Conservation (phyloP, 2,329 filamentous ascomycete genomes). For the Stagonosporopsis chrysanthemi region DNA sequence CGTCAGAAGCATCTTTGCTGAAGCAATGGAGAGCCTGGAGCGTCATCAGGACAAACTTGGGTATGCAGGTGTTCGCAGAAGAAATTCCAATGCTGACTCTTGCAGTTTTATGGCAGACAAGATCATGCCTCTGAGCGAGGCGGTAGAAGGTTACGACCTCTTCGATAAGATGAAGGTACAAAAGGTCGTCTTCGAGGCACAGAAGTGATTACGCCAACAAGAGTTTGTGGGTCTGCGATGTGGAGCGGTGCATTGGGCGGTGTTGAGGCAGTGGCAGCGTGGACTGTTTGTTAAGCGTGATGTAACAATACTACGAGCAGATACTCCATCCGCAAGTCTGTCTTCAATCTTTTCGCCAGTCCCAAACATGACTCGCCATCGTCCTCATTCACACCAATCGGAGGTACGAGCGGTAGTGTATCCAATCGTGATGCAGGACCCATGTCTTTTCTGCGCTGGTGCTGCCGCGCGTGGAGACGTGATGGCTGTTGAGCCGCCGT, state of each 20-base stretch:
- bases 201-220: conserved; percentile 36
- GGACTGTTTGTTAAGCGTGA: not conserved
- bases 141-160: conserved; percentile 60
- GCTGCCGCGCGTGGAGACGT: conserved; percentile 13
- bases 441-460: conserved; percentile 17
- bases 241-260: conserved; percentile 7
- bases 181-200: conserved; percentile 60
- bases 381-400: conserved; percentile 10
- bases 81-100: conserved; percentile 4
- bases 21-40: conserved; percentile 55
- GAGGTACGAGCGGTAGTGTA: conserved; percentile 10
- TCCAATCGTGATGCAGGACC: conserved; percentile 9
- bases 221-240: not conserved
- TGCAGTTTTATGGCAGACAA: conserved; percentile 61
- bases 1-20: conserved; percentile 58
- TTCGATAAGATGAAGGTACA: conserved; percentile 63
- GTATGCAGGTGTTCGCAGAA: conserved; percentile 31
- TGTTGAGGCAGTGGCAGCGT: not conserved
- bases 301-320: not conserved
- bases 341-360: not conserved
- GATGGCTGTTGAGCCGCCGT: conserved; percentile 19
- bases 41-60: conserved; percentile 59
- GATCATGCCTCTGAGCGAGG: conserved; percentile 59
- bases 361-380: conserved; percentile 13
- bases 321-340: not conserved